phyloP scores from a whole-genome alignment of 208 protist genomes.

The Leishmania gerbilli region DNA sequence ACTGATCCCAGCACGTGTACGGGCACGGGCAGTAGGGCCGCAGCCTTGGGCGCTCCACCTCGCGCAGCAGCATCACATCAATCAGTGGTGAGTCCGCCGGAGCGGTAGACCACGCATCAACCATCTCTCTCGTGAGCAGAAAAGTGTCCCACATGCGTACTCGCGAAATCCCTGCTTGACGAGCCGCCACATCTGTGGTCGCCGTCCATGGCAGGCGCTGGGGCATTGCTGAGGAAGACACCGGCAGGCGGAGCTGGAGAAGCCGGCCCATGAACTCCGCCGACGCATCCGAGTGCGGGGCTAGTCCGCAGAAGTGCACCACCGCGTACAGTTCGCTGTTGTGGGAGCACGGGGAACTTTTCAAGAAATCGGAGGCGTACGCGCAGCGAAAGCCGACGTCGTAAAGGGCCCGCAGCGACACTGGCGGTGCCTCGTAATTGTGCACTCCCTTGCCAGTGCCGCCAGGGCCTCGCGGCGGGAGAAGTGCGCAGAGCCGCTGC shows the following conservation, averaged over 20 bases:
- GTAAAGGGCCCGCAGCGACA: conserved; percentile 48
- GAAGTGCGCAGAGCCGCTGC: conserved; percentile 5
- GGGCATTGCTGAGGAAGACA: conserved; percentile 20
- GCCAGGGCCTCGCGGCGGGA: conserved; percentile 8
- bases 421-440: conserved; percentile 26
- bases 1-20: conserved; percentile 93
- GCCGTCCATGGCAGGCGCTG: conserved; percentile 10
- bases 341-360: conserved; percentile 34
- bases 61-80: conserved; percentile 17
- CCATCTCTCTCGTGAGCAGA: conserved; percentile 30
- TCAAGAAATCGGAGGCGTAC: conserved; percentile 46
- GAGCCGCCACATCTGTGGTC: not conserved
- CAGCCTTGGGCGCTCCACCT: conserved; percentile 18
- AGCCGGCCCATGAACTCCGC: conserved; percentile 61
- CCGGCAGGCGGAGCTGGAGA: conserved; percentile 29
- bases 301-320: conserved; percentile 55
- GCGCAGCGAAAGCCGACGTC: conserved; percentile 51
- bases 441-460: conserved; percentile 8
- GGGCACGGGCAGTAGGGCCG: conserved; percentile 64
- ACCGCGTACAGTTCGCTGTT: conserved; percentile 73
- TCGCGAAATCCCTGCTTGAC: not conserved
- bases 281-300: conserved; percentile 69
- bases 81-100: not conserved
- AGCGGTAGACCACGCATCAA: not conserved
- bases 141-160: conserved; percentile 55